phyloP scores from a whole-genome alignment of 2,329 filamentous ascomycete genomes.

The Triangularia setosa region DNA sequence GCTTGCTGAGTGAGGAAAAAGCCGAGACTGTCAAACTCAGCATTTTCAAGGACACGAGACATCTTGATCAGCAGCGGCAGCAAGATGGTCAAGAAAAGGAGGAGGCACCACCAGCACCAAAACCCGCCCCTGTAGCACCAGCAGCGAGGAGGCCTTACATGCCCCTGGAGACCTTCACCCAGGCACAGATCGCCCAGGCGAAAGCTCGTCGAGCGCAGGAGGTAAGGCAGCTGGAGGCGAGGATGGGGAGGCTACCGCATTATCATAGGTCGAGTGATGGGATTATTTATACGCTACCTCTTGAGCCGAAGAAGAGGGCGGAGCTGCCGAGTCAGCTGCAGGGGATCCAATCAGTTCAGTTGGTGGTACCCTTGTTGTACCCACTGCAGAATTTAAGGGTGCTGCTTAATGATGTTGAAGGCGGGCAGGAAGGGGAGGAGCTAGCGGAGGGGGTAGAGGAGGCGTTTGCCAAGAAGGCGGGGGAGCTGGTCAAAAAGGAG shows the following conservation, averaged over 20 bases:
- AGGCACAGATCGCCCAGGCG: conserved; percentile 59
- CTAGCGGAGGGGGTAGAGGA: conserved; percentile 62
- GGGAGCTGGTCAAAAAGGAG: conserved; percentile 57
- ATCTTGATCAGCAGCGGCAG: conserved; percentile 32
- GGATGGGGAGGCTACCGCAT: conserved; percentile 62
- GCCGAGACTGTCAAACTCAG: conserved; percentile 69
- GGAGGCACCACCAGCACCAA: not conserved
- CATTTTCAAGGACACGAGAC: conserved; percentile 54
- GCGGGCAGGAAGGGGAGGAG: conserved; percentile 32
- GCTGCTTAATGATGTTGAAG: conserved; percentile 59
- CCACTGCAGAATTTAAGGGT: conserved; percentile 65
- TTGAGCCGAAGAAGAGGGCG: conserved; percentile 59
- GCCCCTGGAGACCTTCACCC: conserved; percentile 49
- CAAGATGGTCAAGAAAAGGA: not conserved
- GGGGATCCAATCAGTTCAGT: conserved; percentile 58
- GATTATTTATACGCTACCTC: conserved; percentile 63
- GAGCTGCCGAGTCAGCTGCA: conserved; percentile 60
- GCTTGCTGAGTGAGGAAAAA: conserved; percentile 64
- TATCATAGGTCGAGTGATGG: conserved; percentile 69
- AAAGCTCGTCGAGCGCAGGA: conserved; percentile 61
- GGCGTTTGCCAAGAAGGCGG: conserved; percentile 58
- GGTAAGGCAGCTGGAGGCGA: conserved; percentile 68
- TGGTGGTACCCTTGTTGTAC: conserved; percentile 69
- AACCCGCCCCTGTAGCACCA: not conserved
- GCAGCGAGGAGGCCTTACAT: conserved; percentile 32